Conservation (phyloP, 2,329 filamentous ascomycete genomes). For the Colletotrichum chrysophilum region DNA sequence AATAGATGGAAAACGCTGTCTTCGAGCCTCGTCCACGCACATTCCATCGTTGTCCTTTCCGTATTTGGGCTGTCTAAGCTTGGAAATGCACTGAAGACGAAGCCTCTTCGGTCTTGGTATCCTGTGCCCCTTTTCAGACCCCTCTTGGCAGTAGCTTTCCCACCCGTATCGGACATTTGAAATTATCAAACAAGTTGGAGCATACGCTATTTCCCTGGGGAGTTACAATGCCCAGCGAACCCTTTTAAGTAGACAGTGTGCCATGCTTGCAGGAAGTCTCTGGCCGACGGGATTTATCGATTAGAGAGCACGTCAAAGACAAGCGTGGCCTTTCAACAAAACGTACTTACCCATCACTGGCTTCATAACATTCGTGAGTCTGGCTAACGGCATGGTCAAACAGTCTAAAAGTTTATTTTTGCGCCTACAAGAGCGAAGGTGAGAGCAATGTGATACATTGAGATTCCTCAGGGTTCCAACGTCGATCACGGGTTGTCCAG, state of each 20-base stretch:
- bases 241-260: accelerated
- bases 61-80: not conserved
- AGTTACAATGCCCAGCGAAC: accelerated
- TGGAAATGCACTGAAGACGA: not conserved
- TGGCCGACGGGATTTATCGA: accelerated
- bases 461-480: not conserved
- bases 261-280: not conserved
- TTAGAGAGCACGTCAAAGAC: accelerated
- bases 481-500: not conserved
- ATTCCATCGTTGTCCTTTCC: accelerated
- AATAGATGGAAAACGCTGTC: accelerated
- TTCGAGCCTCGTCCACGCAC: not conserved
- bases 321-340: not conserved
- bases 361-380: not conserved
- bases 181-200: accelerated
- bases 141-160: not conserved
- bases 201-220: accelerated
- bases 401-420: not conserved
- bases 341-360: not conserved
- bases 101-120: accelerated
- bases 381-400: not conserved
- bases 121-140: not conserved
- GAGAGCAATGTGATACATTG: not conserved
- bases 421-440: not conserved
- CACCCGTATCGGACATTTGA: not conserved